These are phyloP conservation scores for Penicillium pulvis DNA, from an alignment of 495 filamentous ascomycete species.

Conservation along the genomic window DNA sequence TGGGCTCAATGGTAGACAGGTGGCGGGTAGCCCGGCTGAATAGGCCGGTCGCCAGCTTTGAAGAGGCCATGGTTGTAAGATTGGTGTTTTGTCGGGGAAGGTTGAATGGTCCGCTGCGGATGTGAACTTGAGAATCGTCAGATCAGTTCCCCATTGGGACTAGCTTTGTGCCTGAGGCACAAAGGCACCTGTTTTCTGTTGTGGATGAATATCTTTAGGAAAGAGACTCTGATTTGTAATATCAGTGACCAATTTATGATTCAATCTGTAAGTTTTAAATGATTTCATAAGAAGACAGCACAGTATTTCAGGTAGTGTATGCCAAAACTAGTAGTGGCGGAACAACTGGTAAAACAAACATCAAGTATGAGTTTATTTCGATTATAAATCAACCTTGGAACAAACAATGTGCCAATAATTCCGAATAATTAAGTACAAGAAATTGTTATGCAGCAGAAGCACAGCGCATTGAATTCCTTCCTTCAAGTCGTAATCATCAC, in stretches of 20 bases:
- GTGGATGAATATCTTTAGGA: background rate
- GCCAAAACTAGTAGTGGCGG: too few species aligned
- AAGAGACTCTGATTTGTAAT: too few species aligned
- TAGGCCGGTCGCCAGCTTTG: slow-evolving; percentile 32
- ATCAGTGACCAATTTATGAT: background rate
- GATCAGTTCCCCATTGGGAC: slow-evolving; percentile 24
- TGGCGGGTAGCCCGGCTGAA: slow-evolving; percentile 29
- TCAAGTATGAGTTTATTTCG: background rate
- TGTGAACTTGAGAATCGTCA: slow-evolving; percentile 29
- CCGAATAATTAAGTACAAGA: background rate
- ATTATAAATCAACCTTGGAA: too few species aligned
- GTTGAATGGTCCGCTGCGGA: slow-evolving; percentile 11
- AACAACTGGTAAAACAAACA: background rate
- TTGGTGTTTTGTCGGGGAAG: slow-evolving; percentile 11
- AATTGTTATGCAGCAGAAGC: background rate
- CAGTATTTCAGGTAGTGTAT: too few species aligned
- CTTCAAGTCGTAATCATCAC: slow-evolving; percentile 18
- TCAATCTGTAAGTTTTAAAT: background rate
- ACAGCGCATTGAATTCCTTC: too few species aligned
- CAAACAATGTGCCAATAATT: background rate
- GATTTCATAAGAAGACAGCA: too few species aligned
- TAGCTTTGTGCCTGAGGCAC: slow-evolving; percentile 23
- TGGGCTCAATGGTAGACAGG: slow-evolving; percentile 24
- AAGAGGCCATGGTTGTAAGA: slow-evolving; percentile 20
- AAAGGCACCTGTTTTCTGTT: too few species aligned